phyloP scores from a whole-genome alignment of 352 stramenopile species.

The Phytopythium litorale region DNA sequence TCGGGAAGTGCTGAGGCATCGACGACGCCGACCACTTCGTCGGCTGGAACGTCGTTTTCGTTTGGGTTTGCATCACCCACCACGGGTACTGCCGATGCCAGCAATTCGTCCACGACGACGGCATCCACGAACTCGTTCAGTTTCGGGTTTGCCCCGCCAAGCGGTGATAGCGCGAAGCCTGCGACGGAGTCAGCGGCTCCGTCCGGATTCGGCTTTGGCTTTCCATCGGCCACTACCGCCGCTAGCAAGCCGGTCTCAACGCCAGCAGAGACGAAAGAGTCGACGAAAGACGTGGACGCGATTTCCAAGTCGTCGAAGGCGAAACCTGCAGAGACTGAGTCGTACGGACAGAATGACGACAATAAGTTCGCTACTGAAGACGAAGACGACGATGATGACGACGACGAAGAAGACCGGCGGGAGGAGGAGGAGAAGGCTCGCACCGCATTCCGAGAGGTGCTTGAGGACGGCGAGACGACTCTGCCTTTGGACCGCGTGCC shows the following conservation, averaged over 20 bases:
- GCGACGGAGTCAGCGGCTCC: not conserved
- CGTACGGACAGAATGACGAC: slow-evolving; percentile 60
- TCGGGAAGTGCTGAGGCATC: not conserved
- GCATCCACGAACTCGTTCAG: not conserved
- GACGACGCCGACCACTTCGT: not conserved
- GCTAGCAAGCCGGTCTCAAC: not conserved
- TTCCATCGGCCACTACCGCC: not conserved
- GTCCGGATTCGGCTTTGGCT: not conserved
- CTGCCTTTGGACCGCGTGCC: slow-evolving; percentile 40
- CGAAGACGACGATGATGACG: slow-evolving; percentile 43
- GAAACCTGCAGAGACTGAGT: slow-evolving; percentile 16
- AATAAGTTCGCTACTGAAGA: slow-evolving; percentile 49
- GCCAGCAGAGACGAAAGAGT: not conserved
- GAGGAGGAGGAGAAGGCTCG: slow-evolving; percentile 57
- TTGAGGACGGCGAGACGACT: slow-evolving; percentile 17
- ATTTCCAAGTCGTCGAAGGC: not conserved
- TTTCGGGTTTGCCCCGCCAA: not conserved
- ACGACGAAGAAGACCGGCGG: slow-evolving; percentile 59
- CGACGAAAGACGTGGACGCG: not conserved
- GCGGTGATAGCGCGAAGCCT: not conserved
- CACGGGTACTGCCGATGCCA: not conserved
- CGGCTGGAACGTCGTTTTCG: not conserved
- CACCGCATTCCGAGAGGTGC: slow-evolving; percentile 37
- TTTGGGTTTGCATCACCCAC: not conserved
- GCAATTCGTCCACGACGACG: not conserved